Evolutionary conservation across 164 flowering plant species (phyloP), one percentile per base, ranked within the genome.

Genomic region (Piper longum): DNA sequence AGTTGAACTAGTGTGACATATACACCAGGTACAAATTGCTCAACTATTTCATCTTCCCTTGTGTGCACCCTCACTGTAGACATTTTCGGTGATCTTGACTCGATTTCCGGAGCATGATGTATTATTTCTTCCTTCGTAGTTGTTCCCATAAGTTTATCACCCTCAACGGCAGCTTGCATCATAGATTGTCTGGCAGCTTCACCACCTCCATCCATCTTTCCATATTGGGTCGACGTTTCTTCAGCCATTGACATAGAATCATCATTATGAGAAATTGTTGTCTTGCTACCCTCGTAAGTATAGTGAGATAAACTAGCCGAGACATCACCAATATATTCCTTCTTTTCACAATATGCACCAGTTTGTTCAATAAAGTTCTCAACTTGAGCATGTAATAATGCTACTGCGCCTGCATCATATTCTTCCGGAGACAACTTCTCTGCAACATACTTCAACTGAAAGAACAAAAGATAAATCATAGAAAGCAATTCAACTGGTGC

Each of bases 21-120:
- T 58, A 92, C 95, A 54, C 98, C 98, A 51, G 88, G 89, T 73
- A 89, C 96, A 73, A 87, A 92, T 67, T 87, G 98, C 67, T 87
- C 95, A 54, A 70, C 81, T 8, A 68, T 71, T 26, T 26, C 36
- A 26, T 26, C 36, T 71, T 87, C 67, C 75, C 77, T 39, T 77
- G 81, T 65, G 52, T 70, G 18, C 58, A 5, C 16, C 43, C 65
- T 76, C 41, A 57, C 45, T 56, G 73, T 13, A 56, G 82, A 68
- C 58, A 60, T 36, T 60, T 62, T 66, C 36, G 75, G 64, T 4
- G 73, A 56, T 36, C 61, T 70, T 51, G 65, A 68, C 52, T 68
- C 83, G 62, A 67, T 57, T 3, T 19, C 11, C 6, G 11, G 40
- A 9, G 17, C 19, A 12, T 19, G 59, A n/a, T 57, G 40, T 18